Conservation (phyloP, 108 stramenopile genomes). For the Aureococcus anophagefferens region DNA sequence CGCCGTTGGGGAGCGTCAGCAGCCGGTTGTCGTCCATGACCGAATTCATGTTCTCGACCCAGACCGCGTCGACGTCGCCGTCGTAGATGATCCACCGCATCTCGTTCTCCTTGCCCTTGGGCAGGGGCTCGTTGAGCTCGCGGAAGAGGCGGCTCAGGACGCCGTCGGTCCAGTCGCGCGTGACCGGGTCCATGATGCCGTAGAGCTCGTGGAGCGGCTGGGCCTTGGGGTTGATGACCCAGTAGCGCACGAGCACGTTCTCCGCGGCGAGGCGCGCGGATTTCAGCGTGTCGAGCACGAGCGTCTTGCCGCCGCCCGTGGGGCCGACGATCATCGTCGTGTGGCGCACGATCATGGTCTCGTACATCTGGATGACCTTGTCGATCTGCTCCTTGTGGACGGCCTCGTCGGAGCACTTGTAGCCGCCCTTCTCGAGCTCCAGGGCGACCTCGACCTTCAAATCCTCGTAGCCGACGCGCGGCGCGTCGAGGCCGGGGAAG, state of each 20-base stretch:
- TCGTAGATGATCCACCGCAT: conserved; percentile 60
- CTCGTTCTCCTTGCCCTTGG: conserved; percentile 49
- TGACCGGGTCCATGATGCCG: conserved; percentile 58
- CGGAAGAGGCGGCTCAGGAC: conserved; percentile 54
- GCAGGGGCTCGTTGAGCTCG: conserved; percentile 53
- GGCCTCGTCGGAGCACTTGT: conserved; percentile 38
- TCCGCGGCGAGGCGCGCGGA: conserved; percentile 42
- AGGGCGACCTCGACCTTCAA: conserved; percentile 34
- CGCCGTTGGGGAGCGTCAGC: conserved; percentile 63
- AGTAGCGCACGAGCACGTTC: conserved; percentile 38
- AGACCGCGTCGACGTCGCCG: conserved; percentile 61
- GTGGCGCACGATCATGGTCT: conserved; percentile 44
- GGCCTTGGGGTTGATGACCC: conserved; percentile 55
- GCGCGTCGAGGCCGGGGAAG: conserved; percentile 60
- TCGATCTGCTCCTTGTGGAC: conserved; percentile 51
- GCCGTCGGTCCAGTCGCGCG: conserved; percentile 64
- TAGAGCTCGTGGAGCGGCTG: conserved; percentile 57
- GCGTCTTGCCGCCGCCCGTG: conserved; percentile 58
- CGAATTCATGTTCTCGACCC: conserved; percentile 69
- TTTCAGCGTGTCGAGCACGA: conserved; percentile 46
- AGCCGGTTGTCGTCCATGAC: conserved; percentile 50
- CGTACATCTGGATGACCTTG: conserved; percentile 64
- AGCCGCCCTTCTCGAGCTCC: conserved; percentile 37
- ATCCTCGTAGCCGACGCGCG: conserved; percentile 54
- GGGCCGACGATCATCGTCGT: conserved; percentile 67